Base-by-base conservation (phyloP, 495 filamentous ascomycete species). In the Penicillium lividum region DNA sequence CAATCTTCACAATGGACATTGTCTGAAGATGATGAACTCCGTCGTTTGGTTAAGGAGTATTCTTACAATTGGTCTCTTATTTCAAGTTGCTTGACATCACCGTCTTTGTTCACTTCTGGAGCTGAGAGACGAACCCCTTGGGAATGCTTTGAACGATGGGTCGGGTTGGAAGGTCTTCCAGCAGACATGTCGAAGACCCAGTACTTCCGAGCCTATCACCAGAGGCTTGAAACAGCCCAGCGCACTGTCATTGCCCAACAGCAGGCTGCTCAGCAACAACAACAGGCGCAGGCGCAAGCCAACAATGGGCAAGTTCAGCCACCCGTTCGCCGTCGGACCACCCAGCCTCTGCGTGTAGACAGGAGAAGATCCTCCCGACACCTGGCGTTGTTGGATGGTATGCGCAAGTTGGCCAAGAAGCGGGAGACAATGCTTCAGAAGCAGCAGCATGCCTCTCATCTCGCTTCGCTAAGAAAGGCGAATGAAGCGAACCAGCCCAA, bases 111-210 rank as follows among this genome's bases (percentile, higher is more conserved):
- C 66, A 84, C 87, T 25, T 92, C 93, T 48, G 89, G 89, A 13
- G 84, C 91, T 10, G 95, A 97, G 66, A 85, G 94, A 54, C 83
- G 94, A 50, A 98, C 95, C 4, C 93, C 94, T 5, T 98, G 94
- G 94, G 94, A 98, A 74, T 98, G 94, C 67, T 98, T 98, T 65
- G 94, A 98, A 69, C 86, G 95, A 38, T 98, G 93, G 92, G 85
- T 96, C 15, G 84, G 87, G 54, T 76, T 98, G 9, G 94, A 97
- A 74, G 91, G 91, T 5, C 73, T 96, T 36, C 92, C 92, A 16
- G 84, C 84, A 40, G 94, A 98, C 54, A 94, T 97, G 89, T 85
- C 84, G 27, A 95, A 96, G 73, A 95, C 89, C 4, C 89, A 88
- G 38, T 98, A 97, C 68, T 98, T 97, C 80, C 77, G 90, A 66